phyloP scores from a whole-genome alignment of 257 asterid species.

The Osmanthus fragrans region DNA sequence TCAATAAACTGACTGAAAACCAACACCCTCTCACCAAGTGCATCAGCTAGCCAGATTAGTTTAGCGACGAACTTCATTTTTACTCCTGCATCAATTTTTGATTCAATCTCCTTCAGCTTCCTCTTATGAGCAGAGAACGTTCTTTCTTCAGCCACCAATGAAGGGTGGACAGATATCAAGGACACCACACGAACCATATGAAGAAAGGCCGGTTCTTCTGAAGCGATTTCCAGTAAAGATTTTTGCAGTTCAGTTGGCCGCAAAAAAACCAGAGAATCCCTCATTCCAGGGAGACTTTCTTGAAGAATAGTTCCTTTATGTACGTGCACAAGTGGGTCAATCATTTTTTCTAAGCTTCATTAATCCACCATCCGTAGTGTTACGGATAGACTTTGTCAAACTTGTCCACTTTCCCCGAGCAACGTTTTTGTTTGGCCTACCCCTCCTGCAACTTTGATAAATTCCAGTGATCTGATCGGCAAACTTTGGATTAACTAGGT shows the following conservation, averaged over 20 bases:
- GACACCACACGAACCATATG: conserved; percentile 40
- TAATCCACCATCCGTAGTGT: conserved; percentile 22
- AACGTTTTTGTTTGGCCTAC: not conserved
- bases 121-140: conserved; percentile 12
- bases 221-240: conserved; percentile 32
- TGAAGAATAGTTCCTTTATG: conserved; percentile 59
- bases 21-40: conserved; percentile 55
- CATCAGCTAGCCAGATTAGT: conserved; percentile 44
- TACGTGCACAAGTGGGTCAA: conserved; percentile 65
- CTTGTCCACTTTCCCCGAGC: conserved; percentile 35
- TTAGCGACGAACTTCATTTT: conserved; percentile 53
- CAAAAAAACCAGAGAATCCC: conserved; percentile 49
- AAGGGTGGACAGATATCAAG: conserved; percentile 72
- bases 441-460: not conserved
- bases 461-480: conserved; percentile 17
- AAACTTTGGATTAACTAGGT: conserved; percentile 60
- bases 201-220: conserved; percentile 8
- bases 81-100: conserved; percentile 46
- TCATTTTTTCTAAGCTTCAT: conserved; percentile 43
- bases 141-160: conserved; percentile 21
- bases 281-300: conserved; percentile 60
- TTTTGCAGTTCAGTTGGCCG: conserved; percentile 55
- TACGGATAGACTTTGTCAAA: conserved; percentile 38
- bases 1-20: conserved; percentile 56
- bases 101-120: conserved; percentile 24